These are phyloP conservation scores for Trametes pubescens DNA, from an alignment of 1,284 basidiomycete species.

Conservation along the genomic window DNA sequence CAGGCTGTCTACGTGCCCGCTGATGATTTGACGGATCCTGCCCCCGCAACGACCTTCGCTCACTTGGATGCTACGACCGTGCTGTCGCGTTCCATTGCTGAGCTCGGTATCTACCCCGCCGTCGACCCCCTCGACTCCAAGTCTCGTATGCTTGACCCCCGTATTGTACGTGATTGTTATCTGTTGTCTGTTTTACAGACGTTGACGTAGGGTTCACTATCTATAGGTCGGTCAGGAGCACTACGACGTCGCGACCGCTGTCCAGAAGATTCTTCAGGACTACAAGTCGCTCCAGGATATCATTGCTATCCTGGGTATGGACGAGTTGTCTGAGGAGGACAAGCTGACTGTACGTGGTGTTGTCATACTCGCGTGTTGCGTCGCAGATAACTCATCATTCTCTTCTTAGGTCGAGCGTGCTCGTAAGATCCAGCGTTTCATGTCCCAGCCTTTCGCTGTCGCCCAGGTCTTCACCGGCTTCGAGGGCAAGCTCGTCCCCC, in stretches of 20 bases:
- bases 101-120: conserved; percentile 99
- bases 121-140: conserved; percentile 99
- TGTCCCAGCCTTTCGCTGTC: conserved; percentile 99
- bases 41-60: conserved; percentile 98
- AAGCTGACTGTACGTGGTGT: conserved; percentile 86
- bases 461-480: conserved; percentile 99
- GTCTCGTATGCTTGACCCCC: conserved; percentile 99
- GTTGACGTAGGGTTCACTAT: not conserved
- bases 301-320: conserved; percentile 98
- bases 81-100: conserved; percentile 98
- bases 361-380: too few relatives aligned
- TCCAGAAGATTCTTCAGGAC: conserved; percentile 99
- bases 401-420: conserved; percentile 80
- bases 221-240: conserved; percentile 82
- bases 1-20: conserved; percentile 99
- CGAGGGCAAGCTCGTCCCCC: conserved; percentile 93
- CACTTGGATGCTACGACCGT: conserved; percentile 99
- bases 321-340: conserved; percentile 99
- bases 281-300: conserved; percentile 99
- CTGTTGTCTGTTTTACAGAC: not conserved
- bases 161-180: conserved; percentile 69
- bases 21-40: conserved; percentile 99
- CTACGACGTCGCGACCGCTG: conserved; percentile 94
- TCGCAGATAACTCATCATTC: not conserved
- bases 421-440: conserved; percentile 95